Evolutionary conservation across 1,139 yeast species (phyloP).

Genomic region (Hyphopichia wangnamkhiaoensis): DNA sequence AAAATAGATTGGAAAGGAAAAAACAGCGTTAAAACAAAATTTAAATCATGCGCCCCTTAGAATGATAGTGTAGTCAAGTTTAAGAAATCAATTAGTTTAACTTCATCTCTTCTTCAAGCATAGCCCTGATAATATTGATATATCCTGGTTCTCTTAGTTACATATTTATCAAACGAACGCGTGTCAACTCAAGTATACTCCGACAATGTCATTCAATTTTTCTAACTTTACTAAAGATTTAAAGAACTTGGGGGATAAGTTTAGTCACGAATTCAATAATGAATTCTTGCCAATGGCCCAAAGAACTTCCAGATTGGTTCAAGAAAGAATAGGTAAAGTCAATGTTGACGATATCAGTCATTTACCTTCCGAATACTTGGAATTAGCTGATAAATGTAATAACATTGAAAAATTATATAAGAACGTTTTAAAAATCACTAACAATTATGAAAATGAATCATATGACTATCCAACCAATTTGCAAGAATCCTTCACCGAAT

Average conservation of each 20-base stretch:
- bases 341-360: slow-evolving; percentile 74
- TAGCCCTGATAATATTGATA: too few species aligned
- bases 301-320: slow-evolving; percentile 76
- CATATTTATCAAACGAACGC: too few species aligned
- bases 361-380: slow-evolving; percentile 79
- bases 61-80: too few species aligned
- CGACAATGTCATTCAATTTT: slow-evolving; percentile 47
- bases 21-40: not conserved
- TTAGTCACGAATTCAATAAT: slow-evolving; percentile 42
- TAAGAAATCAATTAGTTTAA: not conserved
- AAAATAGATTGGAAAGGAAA: not conserved
- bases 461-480: slow-evolving; percentile 85
- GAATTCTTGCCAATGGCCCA: slow-evolving; percentile 68
- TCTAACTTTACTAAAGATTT: slow-evolving; percentile 35
- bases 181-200: too few species aligned
- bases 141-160: too few species aligned
- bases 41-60: slow-evolving; percentile 3
- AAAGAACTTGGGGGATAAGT: slow-evolving; percentile 28
- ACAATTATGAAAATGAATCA: slow-evolving; percentile 70
- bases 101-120: not conserved
- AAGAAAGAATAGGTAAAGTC: slow-evolving; percentile 73
- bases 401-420: slow-evolving; percentile 72
- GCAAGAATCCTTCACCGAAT: slow-evolving; percentile 73
- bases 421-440: slow-evolving; percentile 71
- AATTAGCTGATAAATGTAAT: slow-evolving; percentile 74